Percentiles rank a stretch among this genome's conserved stretches.
Evolutionary conservation across 2,329 filamentous ascomycete species (phyloP).

Genomic region (Ceratocystis ficicola): DNA sequence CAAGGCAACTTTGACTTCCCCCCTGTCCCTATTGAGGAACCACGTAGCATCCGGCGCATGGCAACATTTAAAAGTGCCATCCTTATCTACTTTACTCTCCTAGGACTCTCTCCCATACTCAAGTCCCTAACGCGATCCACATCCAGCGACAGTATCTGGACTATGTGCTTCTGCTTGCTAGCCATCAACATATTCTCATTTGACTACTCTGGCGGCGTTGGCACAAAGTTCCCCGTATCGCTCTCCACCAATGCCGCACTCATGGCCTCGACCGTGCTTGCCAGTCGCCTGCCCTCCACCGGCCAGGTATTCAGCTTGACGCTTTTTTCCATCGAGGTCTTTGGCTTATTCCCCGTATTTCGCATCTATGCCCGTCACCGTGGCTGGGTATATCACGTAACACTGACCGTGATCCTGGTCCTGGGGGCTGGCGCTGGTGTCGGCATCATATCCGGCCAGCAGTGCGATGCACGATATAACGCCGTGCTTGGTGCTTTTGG

Average conservation of each 20-base stretch:
- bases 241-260: constrained; percentile 91
- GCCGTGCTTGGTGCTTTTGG: constrained; percentile 61
- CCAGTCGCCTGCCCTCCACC: constrained; percentile 75
- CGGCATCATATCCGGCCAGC: constrained; percentile 46
- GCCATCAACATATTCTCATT: constrained; percentile 97
- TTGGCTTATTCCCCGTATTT: constrained; percentile 95
- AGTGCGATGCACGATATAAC: constrained; percentile 38
- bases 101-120: constrained; percentile 86
- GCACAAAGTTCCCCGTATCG: constrained; percentile 53
- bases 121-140: constrained; percentile 93
- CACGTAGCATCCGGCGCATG: constrained; percentile 43
- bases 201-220: constrained; percentile 69
- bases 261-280: constrained; percentile 91
- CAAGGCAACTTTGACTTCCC: constrained; percentile 25
- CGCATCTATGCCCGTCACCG: constrained; percentile 73
- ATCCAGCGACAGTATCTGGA: constrained; percentile 91
- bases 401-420: constrained; percentile 64
- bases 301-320: constrained; percentile 92
- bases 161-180: constrained; percentile 84
- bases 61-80: constrained; percentile 84
- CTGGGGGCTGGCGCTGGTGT: constrained; percentile 69
- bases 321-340: constrained; percentile 93
- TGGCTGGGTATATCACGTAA: constrained; percentile 68
- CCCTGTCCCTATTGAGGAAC: constrained; percentile 29
- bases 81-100: constrained; percentile 81